Evolutionary conservation across 2,329 filamentous ascomycete species (phyloP).

Genomic region (Monosporascus sp.): DNA sequence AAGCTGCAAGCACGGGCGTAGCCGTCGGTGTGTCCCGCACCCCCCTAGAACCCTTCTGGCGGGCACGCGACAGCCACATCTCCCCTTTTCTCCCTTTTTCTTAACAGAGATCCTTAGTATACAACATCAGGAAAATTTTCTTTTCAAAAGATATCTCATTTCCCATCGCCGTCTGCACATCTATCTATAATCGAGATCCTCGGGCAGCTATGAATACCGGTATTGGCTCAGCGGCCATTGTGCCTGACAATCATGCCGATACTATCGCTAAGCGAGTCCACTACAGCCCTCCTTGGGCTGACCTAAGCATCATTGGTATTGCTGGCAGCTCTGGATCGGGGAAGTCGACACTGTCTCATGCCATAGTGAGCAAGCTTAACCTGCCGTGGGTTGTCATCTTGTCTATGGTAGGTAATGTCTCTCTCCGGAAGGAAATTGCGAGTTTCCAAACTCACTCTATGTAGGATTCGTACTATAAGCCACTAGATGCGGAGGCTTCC

Average conservation of each 20-base stretch:
- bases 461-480: constrained; percentile 97
- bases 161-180: not conserved
- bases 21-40: constrained; percentile 1
- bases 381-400: constrained; percentile 97
- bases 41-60: constrained; percentile 10
- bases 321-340: constrained; percentile 93
- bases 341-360: constrained; percentile 89
- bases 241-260: constrained; percentile 27
- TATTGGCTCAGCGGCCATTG: constrained; percentile 20
- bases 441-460: constrained; percentile 12
- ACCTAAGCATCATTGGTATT: constrained; percentile 93
- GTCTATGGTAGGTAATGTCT: constrained; percentile 66
- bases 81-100: not conserved
- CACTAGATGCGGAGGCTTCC: constrained; percentile 72
- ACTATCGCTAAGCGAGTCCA: constrained; percentile 58
- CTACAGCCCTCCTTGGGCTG: constrained; percentile 92
- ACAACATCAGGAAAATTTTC: not conserved
- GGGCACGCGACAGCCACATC: constrained; percentile 8
- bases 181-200: no score
- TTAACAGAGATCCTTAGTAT: not conserved
- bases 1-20: not conserved
- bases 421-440: constrained; percentile 10
- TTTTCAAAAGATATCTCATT: not conserved
- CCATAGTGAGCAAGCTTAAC: constrained; percentile 84
- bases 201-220: constrained; percentile 22